Percentiles rank a stretch among this genome's conserved stretches.
Conservation (phyloP, 495 filamentous ascomycete species). For the Aspergillus bridgeri region DNA sequence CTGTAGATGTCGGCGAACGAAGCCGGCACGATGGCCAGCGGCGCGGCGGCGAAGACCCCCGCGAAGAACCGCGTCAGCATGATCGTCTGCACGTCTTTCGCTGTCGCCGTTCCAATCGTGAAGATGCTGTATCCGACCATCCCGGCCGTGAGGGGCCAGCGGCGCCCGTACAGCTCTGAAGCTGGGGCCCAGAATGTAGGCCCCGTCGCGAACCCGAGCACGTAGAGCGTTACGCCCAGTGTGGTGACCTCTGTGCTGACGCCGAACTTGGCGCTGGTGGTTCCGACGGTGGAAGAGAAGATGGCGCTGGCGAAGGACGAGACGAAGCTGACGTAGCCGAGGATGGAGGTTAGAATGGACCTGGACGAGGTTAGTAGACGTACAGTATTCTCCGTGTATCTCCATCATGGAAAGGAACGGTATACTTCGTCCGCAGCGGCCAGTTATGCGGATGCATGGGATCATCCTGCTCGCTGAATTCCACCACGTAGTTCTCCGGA, state of each 20-base stretch:
- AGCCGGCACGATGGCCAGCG: slow-evolving; percentile 42
- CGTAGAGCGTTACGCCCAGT: slow-evolving; percentile 52
- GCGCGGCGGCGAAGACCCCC: slow-evolving; percentile 42
- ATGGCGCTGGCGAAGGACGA: slow-evolving; percentile 52
- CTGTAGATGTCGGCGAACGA: slow-evolving; percentile 50
- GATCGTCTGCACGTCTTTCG: slow-evolving; percentile 54
- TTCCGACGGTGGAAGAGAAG: slow-evolving; percentile 46
- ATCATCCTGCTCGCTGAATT: slow-evolving; percentile 51
- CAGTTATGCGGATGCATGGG: slow-evolving; percentile 54
- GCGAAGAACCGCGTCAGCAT: slow-evolving; percentile 50
- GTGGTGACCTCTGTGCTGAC: slow-evolving; percentile 50
- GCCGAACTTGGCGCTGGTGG: slow-evolving; percentile 39
- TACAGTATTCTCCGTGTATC: neutral
- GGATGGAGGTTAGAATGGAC: slow-evolving; percentile 23
- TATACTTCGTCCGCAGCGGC: slow-evolving; percentile 26
- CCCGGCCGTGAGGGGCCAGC: slow-evolving; percentile 51
- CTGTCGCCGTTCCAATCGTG: slow-evolving; percentile 51
- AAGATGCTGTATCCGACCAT: slow-evolving; percentile 53
- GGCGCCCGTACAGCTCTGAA: slow-evolving; percentile 70
- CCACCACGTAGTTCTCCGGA: slow-evolving; percentile 49
- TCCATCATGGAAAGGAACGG: no score
- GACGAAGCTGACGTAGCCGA: slow-evolving; percentile 50
- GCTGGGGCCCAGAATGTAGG: slow-evolving; percentile 62
- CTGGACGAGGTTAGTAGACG: neutral
- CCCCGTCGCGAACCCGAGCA: slow-evolving; percentile 51